These are phyloP conservation scores for Claviceps capensis DNA, from an alignment of 2,329 filamentous ascomycete species.

Conservation along the genomic window DNA sequence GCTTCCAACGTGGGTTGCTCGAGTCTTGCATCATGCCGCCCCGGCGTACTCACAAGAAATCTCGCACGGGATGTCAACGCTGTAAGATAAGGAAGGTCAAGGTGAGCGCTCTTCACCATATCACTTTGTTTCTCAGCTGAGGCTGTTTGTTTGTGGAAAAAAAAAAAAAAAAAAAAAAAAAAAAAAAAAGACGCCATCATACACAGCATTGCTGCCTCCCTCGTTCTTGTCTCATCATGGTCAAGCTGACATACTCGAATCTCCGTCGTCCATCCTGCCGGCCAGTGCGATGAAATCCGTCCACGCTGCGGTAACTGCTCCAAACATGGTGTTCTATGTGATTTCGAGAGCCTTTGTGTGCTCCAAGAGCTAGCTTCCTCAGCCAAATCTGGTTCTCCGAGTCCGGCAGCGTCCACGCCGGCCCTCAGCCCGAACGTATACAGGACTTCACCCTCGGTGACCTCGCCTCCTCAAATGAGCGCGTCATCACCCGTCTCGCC, in stretches of 20 bases:
- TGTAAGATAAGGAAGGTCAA: slow-evolving; percentile 60
- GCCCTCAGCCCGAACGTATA: background rate
- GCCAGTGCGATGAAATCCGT: slow-evolving; percentile 51
- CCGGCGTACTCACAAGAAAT: slow-evolving; percentile 56
- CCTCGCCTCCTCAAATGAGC: slow-evolving; percentile 21
- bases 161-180: too few species aligned
- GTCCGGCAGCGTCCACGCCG: slow-evolving; percentile 8
- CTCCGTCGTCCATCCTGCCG: background rate
- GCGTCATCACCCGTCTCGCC: slow-evolving; percentile 12
- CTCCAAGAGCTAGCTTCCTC: slow-evolving; percentile 29
- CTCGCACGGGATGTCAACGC: slow-evolving; percentile 48
- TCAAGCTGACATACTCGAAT: background rate
- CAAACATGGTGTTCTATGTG: slow-evolving; percentile 53
- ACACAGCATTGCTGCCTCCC: background rate
- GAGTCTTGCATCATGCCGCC: slow-evolving; percentile 38
- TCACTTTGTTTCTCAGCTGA: background rate
- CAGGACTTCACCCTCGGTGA: slow-evolving; percentile 11
- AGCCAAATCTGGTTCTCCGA: slow-evolving; percentile 13
- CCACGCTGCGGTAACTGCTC: slow-evolving; percentile 52
- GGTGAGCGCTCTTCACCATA: slow-evolving; percentile 24
- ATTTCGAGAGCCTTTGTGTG: slow-evolving; percentile 43
- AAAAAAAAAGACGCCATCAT: background rate
- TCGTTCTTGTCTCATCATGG: background rate
- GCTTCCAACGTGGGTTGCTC: slow-evolving; percentile 13
- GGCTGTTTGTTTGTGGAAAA: too few species aligned